Base-by-base conservation (phyloP, 345 rosid genomes). In the Euphorbia tirucalli region DNA sequence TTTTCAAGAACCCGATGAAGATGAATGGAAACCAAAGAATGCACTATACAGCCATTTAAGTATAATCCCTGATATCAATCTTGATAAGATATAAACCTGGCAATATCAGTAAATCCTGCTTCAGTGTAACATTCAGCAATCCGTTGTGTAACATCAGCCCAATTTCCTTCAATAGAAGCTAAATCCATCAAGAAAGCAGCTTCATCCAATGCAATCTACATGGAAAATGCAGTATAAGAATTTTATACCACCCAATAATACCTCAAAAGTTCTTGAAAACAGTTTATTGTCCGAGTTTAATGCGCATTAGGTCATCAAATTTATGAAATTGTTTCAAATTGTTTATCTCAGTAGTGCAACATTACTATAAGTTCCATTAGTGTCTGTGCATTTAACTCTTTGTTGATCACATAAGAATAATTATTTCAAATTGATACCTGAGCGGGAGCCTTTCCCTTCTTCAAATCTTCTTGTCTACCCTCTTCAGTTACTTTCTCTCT, bases 151-250 rank as follows among this genome's bases (percentile, higher is more conserved):
- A 72, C 80, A 61, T 82, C 90, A 14, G 78, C 80, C 98, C 98
- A 91, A 49, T 84, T 82, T 74, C 97, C 98, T 66, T 93, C 91
- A 27, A 91, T 82, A 68, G 96, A 91, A 66, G 91, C 97, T 73
- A 93, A 84, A 82, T 93, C 98, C 85, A 93, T 80, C 61, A 91
- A 79, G 81, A 91, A 93, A n/a, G 96, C 97, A 0, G 93, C 95
- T 70, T 80, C 92, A 74, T 89, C 93, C 80, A 93, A 80, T 21
- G 89, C 82, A 77, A 89, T 79, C 93, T 90, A 87, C 71, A 41
- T 14, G 0, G 31, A 22, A 66, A 68, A 49, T 69, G 39, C 46
- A 22, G 65, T 11, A 65, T 19, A 31, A 68, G 68, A 46, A 43
- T 21, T 55, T 58, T 4, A 58, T 48, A 60, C 3, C 60, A 32